These are phyloP conservation scores for Talaromyces marneffei DNA, from an alignment of 2,329 filamentous ascomycete species.

Conservation along the genomic window DNA sequence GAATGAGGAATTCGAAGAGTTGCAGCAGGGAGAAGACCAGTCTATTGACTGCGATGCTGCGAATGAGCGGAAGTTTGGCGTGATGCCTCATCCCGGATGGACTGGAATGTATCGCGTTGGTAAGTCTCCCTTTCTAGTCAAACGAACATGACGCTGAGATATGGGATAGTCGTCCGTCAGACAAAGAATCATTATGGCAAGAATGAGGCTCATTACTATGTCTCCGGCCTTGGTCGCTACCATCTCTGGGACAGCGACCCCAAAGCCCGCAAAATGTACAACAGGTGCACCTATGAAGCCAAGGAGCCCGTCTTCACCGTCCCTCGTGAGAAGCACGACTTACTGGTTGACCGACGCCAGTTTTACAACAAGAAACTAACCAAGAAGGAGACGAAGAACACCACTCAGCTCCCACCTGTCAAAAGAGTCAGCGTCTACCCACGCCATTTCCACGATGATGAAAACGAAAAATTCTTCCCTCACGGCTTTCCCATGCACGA, in stretches of 20 bases:
- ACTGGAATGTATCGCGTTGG: slow-evolving; percentile 11
- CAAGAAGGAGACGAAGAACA: not conserved
- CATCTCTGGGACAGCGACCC: slow-evolving; percentile 13
- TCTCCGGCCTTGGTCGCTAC: slow-evolving; percentile 8
- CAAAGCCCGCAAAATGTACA: slow-evolving; percentile 4
- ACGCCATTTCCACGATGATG: slow-evolving; percentile 2
- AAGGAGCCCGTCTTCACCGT: slow-evolving; percentile 10
- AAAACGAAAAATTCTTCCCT: slow-evolving; percentile 3
- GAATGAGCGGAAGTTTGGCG: slow-evolving; percentile 4
- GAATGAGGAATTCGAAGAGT: slow-evolving; percentile 3
- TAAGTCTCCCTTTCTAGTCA: not conserved
- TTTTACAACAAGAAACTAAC: slow-evolving; percentile 10
- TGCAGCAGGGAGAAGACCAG: not conserved
- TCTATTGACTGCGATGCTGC: not conserved
- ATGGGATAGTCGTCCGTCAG: not conserved
- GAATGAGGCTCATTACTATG: not conserved
- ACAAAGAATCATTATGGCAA: not conserved
- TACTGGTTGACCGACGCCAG: slow-evolving; percentile 3
- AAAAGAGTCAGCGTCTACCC: slow-evolving; percentile 8
- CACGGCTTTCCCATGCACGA: slow-evolving; percentile 11
- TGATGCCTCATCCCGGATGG: slow-evolving; percentile 10
- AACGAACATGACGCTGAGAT: not conserved
- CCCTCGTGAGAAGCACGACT: not conserved
- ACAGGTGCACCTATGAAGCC: not conserved
- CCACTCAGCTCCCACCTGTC: not conserved